phyloP scores from a whole-genome alignment of 2,329 filamentous ascomycete genomes.

The Sclerotinia borealis region DNA sequence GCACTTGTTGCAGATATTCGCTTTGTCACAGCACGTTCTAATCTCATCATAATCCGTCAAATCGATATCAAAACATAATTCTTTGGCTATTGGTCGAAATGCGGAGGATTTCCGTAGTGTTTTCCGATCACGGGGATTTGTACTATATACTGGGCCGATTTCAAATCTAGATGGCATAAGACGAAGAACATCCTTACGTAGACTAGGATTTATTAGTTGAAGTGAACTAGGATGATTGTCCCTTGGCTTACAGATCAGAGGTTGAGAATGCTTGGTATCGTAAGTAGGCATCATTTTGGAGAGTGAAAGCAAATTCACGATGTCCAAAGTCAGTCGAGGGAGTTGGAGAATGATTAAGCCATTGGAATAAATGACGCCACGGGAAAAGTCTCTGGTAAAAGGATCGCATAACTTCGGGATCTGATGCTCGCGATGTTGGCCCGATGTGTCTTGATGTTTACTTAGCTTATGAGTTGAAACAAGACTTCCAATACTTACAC shows the following conservation, averaged over 20 bases:
- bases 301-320: slow-evolving; percentile 91
- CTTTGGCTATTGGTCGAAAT: slow-evolving; percentile 85
- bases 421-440: slow-evolving; percentile 47
- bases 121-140: slow-evolving; percentile 91
- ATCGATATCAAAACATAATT: slow-evolving; percentile 98
- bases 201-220: slow-evolving; percentile 39
- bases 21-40: slow-evolving; percentile 87
- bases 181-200: slow-evolving; percentile 85
- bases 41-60: slow-evolving; percentile 98
- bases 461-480: background rate
- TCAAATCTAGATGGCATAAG: slow-evolving; percentile 92
- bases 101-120: slow-evolving; percentile 70
- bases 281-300: slow-evolving; percentile 87
- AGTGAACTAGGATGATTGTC: background rate
- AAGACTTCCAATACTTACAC: slow-evolving; percentile 33
- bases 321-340: slow-evolving; percentile 85
- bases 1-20: slow-evolving; percentile 89
- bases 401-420: slow-evolving; percentile 80
- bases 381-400: slow-evolving; percentile 97
- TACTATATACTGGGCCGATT: slow-evolving; percentile 94
- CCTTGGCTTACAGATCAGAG: slow-evolving; percentile 49
- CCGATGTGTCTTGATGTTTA: slow-evolving; percentile 31
- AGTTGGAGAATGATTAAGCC: slow-evolving; percentile 88
- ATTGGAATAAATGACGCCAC: slow-evolving; percentile 91
- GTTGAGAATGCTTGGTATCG: slow-evolving; percentile 79